Evolutionary conservation across 2,329 filamentous ascomycete species (phyloP).

Genomic region (Xylariaceae sp.): DNA sequence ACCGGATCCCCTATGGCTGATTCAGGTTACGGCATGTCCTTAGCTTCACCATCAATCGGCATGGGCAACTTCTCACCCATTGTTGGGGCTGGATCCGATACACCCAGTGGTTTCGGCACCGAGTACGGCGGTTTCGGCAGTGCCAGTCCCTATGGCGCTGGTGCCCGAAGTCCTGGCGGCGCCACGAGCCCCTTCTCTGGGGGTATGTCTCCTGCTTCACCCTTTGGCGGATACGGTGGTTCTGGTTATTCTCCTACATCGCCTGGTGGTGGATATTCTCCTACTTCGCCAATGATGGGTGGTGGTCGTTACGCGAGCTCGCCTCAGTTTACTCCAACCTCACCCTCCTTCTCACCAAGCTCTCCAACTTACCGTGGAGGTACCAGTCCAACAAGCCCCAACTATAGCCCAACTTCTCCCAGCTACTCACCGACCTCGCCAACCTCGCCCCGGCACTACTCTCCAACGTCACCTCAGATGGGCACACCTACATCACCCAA

Average conservation of each 20-base stretch:
- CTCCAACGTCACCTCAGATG: slow-evolving; percentile 70
- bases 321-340: slow-evolving; percentile 60
- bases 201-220: slow-evolving; percentile 62
- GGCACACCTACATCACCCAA: slow-evolving; percentile 71
- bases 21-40: slow-evolving; percentile 57
- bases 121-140: slow-evolving; percentile 53
- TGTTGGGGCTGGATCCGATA: slow-evolving; percentile 68
- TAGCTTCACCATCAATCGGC: slow-evolving; percentile 53
- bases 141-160: slow-evolving; percentile 62
- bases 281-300: slow-evolving; percentile 66
- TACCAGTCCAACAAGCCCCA: slow-evolving; percentile 52
- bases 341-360: slow-evolving; percentile 57
- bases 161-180: slow-evolving; percentile 56
- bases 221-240: slow-evolving; percentile 52
- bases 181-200: slow-evolving; percentile 71
- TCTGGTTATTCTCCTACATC: slow-evolving; percentile 72
- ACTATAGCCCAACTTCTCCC: slow-evolving; percentile 63
- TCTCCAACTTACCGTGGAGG: slow-evolving; percentile 43
- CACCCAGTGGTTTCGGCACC: slow-evolving; percentile 60
- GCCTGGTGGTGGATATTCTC: slow-evolving; percentile 69
- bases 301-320: slow-evolving; percentile 52
- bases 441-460: slow-evolving; percentile 53
- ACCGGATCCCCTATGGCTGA: slow-evolving; percentile 75
- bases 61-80: slow-evolving; percentile 73
- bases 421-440: slow-evolving; percentile 62